A percentile compares a stretch with the other conserved stretches of the same genome.
These are phyloP conservation scores for Talaromyces nanjingensis DNA, from an alignment of 495 filamentous ascomycete species.

Conservation along the genomic window DNA sequence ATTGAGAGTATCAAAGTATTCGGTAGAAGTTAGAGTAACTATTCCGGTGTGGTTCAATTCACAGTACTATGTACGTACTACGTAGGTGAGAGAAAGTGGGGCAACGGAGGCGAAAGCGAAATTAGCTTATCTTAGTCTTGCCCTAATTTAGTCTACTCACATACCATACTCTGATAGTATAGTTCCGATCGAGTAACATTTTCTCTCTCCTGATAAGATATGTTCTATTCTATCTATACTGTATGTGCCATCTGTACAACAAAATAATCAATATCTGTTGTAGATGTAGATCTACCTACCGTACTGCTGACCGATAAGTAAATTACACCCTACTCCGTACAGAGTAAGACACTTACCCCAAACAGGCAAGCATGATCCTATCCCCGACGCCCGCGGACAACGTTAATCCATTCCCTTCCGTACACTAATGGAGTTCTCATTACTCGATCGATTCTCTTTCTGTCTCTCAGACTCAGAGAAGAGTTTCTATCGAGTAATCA, in stretches of 20 bases:
- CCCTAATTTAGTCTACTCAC: background rate
- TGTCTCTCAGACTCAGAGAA: background rate
- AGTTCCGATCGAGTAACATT: background rate
- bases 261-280: too few relatives aligned
- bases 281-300: background rate
- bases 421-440: background rate
- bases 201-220: background rate
- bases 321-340: too few relatives aligned
- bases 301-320: too few relatives aligned
- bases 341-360: background rate
- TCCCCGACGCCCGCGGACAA: background rate
- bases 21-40: background rate
- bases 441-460: slow-evolving; percentile 1
- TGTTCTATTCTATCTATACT: background rate
- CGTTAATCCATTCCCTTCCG: background rate
- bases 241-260: too few relatives aligned
- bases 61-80: too few relatives aligned
- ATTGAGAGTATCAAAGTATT: background rate
- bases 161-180: too few relatives aligned
- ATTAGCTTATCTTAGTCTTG: slow-evolving; percentile 1
- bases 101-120: background rate
- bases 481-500: slow-evolving; percentile 9
- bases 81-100: background rate
- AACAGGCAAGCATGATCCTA: slow-evolving; percentile 9
- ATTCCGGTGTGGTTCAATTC: background rate